A percentile compares a stretch with the other conserved stretches of the same genome.
phyloP scores from a whole-genome alignment of 75 land plant species.

The Gnetum montanum region DNA sequence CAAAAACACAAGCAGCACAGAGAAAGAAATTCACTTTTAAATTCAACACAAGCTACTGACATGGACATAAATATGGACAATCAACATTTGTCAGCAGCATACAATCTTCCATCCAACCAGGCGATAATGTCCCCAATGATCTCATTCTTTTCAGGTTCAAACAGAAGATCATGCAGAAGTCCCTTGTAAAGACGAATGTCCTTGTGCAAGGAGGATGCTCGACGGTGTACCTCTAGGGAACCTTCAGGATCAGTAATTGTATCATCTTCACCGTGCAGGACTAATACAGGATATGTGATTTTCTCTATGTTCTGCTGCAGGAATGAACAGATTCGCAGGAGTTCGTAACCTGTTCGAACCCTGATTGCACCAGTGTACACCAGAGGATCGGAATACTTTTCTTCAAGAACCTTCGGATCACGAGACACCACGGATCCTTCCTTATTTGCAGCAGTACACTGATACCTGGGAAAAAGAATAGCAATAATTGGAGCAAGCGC shows the following conservation, averaged over 20 bases:
- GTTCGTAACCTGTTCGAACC: conserved; percentile 79
- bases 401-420: conserved; percentile 59
- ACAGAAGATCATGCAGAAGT: conserved; percentile 69
- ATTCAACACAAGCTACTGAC: too few species aligned
- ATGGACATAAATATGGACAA: too few species aligned
- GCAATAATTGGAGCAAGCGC: conserved; percentile 71
- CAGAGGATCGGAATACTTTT: conserved; percentile 83
- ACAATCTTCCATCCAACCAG: conserved; percentile 39
- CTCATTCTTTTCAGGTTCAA: conserved; percentile 60
- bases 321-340: conserved; percentile 44
- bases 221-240: conserved; percentile 46
- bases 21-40: too few species aligned
- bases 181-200: conserved; percentile 58
- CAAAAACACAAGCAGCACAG: too few species aligned
- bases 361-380: conserved; percentile 83
- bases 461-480: conserved; percentile 60
- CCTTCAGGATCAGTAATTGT: conserved; percentile 63
- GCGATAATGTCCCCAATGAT: conserved; percentile 45
- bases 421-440: conserved; percentile 51
- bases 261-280: conserved; percentile 75
- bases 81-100: too few species aligned
- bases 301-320: conserved; percentile 48
- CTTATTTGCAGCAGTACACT: conserved; percentile 50
- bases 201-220: conserved; percentile 55
- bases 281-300: conserved; percentile 60